A percentile compares a stretch with the other conserved stretches of the same genome.
Conservation (phyloP, 2,329 filamentous ascomycete genomes). For the Calonectria pseudoreteaudii region DNA sequence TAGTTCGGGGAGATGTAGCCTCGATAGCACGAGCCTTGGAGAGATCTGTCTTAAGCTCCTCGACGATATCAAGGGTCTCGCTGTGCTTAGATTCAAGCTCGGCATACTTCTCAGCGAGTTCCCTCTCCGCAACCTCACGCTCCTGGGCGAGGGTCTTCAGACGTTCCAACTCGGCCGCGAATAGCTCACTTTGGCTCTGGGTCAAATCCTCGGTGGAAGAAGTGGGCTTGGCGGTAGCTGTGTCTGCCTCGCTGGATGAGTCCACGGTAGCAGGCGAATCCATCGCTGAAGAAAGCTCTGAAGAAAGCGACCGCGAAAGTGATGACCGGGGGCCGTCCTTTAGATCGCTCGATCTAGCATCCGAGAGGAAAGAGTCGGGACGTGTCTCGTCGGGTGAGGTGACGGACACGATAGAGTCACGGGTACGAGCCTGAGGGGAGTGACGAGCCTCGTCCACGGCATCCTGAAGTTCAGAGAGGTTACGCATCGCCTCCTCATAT, state of each 20-base stretch:
- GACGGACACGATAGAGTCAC: slow-evolving; percentile 68
- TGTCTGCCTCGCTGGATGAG: slow-evolving; percentile 65
- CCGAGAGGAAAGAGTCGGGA: slow-evolving; percentile 87
- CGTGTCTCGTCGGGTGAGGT: slow-evolving; percentile 64
- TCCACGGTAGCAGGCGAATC: slow-evolving; percentile 77
- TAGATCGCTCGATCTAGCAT: slow-evolving; percentile 76
- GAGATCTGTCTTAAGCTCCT: slow-evolving; percentile 89
- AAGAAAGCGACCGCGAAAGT: slow-evolving; percentile 86
- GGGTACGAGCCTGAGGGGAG: slow-evolving; percentile 57
- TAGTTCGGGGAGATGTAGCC: slow-evolving; percentile 70
- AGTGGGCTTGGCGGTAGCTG: slow-evolving; percentile 59
- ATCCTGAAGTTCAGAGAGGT: slow-evolving; percentile 87
- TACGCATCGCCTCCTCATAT: slow-evolving; percentile 89
- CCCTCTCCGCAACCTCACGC: slow-evolving; percentile 79
- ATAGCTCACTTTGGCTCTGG: slow-evolving; percentile 54
- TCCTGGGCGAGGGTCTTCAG: slow-evolving; percentile 78
- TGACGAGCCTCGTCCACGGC: slow-evolving; percentile 83
- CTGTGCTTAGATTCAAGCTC: slow-evolving; percentile 86
- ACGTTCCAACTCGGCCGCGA: slow-evolving; percentile 75
- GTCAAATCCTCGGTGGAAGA: slow-evolving; percentile 53
- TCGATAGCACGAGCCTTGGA: slow-evolving; percentile 77
- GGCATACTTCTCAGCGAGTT: slow-evolving; percentile 83
- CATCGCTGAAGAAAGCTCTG: slow-evolving; percentile 90
- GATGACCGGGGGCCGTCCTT: slow-evolving; percentile 77
- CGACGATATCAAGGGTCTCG: slow-evolving; percentile 85